Percentiles rank a stretch among this genome's conserved stretches.
phyloP scores from a whole-genome alignment of 2,329 filamentous ascomycete genomes.

The Akanthomyces muscarius region DNA sequence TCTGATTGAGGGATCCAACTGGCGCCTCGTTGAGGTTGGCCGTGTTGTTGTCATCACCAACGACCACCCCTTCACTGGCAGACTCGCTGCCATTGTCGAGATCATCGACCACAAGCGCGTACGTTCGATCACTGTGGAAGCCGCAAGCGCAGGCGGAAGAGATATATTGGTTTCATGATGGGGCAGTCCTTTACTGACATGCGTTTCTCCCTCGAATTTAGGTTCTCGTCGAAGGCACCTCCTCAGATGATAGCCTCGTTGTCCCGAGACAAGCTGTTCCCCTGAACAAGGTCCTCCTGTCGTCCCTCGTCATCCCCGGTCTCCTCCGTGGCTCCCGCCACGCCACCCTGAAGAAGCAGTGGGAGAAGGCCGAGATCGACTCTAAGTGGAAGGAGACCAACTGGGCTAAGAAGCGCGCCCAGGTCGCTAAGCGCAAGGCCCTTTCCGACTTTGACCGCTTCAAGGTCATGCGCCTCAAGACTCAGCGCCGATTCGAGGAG shows the following conservation, averaged over 20 bases:
- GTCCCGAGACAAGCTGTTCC: slow-evolving; percentile 84
- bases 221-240: slow-evolving; percentile 95
- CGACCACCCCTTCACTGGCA: slow-evolving; percentile 74
- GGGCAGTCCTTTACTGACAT: slow-evolving; percentile 18
- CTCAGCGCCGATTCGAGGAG: slow-evolving; percentile 98
- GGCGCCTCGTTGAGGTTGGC: slow-evolving; percentile 98
- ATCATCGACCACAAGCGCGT: slow-evolving; percentile 99
- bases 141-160: neutral
- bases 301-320: slow-evolving; percentile 80
- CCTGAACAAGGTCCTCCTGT: slow-evolving; percentile 81
- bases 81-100: slow-evolving; percentile 92
- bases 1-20: slow-evolving; percentile 75
- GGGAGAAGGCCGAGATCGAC: slow-evolving; percentile 90
- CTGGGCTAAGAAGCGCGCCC: slow-evolving; percentile 91
- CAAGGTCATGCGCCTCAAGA: slow-evolving; percentile 99
- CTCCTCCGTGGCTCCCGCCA: slow-evolving; percentile 82
- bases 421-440: slow-evolving; percentile 79
- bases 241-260: slow-evolving; percentile 70
- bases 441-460: slow-evolving; percentile 99
- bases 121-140: slow-evolving; percentile 43
- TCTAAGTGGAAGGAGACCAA: slow-evolving; percentile 86
- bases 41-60: slow-evolving; percentile 87
- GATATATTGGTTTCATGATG: neutral
- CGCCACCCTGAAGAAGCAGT: slow-evolving; percentile 77
- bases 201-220: slow-evolving; percentile 38